Evolutionary conservation across 2,329 filamentous ascomycete genomes (phyloP), one percentile per base, ranked within the genome.

Genomic region (Paraphaeosphaeria sporulosa): DNA sequence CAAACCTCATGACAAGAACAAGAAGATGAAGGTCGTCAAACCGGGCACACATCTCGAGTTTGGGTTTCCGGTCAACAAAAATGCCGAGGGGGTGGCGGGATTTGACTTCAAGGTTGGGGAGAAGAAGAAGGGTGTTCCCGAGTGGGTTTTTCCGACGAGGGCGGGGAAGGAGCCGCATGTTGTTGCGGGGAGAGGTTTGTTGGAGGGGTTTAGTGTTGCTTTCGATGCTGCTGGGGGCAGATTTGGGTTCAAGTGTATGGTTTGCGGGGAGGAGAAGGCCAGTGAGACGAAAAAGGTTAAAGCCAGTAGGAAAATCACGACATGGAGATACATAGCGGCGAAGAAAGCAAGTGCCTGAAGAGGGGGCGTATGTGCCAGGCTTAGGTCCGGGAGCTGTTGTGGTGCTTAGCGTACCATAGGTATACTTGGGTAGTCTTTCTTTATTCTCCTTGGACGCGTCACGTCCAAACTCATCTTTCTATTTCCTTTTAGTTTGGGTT

Each of bases 231-330:
- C 51, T 17, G 52, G 43, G 1, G 63, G 63, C 2, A 36, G 53
- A 17, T 65, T 58, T 46, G 63, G 63, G 15, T 57, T 65, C n/a
- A 63, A 59, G 34, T 62, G 56, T 43, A 30, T 43, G 25, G 50
- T 43, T 23, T 62, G 60, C 79, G 25, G 78, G 25, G 78, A 30
- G n/a, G 17, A 15, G 27, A 23, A 47, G 23, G 25, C 25, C 25
- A 27, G 25, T 27, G 25, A 27, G 25, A 27, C 25, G 25, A 27
- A 15, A 23, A 21, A 30, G 9, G 44, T 17, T 30, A 17, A n/a
- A 8, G 15, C 36, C 2, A 17, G 15, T n/a, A 40, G 19, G 36
- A 40, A 40, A n/a, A 8, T 4, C 3, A n/a, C 38, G 17, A n/a
- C 13, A 2, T 13, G 13, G 13, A 17, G 17, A 12, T 2, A 38